These are phyloP conservation scores for Melampsora abietis-canadensis DNA, from an alignment of 1,284 basidiomycete species.

Conservation along the genomic window DNA sequence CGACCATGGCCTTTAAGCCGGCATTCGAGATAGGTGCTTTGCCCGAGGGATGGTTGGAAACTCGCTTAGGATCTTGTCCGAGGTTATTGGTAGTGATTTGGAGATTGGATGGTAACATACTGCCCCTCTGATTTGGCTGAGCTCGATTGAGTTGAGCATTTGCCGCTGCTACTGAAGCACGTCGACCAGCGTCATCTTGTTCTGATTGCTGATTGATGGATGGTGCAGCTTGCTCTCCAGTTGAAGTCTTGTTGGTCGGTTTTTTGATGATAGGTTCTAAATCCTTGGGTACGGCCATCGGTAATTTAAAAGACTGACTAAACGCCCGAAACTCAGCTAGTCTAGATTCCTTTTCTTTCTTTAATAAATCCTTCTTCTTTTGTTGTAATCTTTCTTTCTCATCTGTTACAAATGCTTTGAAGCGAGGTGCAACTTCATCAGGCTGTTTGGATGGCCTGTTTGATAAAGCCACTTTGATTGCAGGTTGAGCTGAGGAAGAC, in stretches of 20 bases:
- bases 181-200: constrained; percentile 75
- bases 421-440: constrained; percentile 54
- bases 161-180: constrained; percentile 65
- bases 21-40: constrained; percentile 47
- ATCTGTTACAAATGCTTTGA: constrained; percentile 81
- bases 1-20: constrained; percentile 17
- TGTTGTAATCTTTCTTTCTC: constrained; percentile 83
- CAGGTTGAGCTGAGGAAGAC: constrained; percentile 39
- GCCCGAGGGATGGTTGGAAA: constrained; percentile 45
- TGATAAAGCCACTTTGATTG: constrained; percentile 44
- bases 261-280: constrained; percentile 73
- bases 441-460: constrained; percentile 19
- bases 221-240: constrained; percentile 60
- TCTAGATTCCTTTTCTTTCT: constrained; percentile 87
- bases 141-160: constrained; percentile 66
- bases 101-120: constrained; percentile 44
- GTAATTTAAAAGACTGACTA: constrained; percentile 84
- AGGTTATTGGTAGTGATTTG: constrained; percentile 20
- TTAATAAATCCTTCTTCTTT: constrained; percentile 82
- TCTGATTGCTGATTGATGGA: constrained; percentile 60
- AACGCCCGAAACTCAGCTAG: constrained; percentile 89
- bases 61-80: constrained; percentile 31
- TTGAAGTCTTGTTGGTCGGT: constrained; percentile 47
- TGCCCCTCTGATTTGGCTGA: constrained; percentile 54
- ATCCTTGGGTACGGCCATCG: constrained; percentile 85